Base-by-base conservation (phyloP, 164 flowering plant species). In the Vitis rupestris region DNA sequence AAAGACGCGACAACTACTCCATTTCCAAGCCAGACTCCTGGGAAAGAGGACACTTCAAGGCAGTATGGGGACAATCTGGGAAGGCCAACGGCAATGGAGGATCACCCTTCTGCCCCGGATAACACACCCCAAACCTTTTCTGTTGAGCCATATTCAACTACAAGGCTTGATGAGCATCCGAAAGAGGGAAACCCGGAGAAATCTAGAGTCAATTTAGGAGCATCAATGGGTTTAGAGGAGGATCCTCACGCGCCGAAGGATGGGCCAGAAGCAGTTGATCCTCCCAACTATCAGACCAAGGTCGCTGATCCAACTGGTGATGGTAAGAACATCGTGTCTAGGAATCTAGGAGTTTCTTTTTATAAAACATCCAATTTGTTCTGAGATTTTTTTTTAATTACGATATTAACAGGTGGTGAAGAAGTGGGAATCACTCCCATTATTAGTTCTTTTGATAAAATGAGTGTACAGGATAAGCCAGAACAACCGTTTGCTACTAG, bases 251-350 rank as follows among this genome's bases (percentile, higher is more conserved):
- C 78, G 9, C 83, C 83, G 0, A 79, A 68, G 58, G 70, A 59
- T 50, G 37, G 19, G 3, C 56, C 70, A 15, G 68, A 50, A 3
- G 54, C 30, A 31, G n/a, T 31, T 27, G 37, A n/a, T 47, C 74
- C 83, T 8, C 65, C 78, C 1, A 84, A 81, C 54, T 80, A 80
- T 68, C 72, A 79, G 76, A 29, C 79, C 60, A 84, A 84, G 74
- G 82, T 76, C 47, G 56, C 70, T 27, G 80, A 86, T 74, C 85
- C 86, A 16, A 70, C 83, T 2, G 77, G 80, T 7, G 48, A 61
- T n/a, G 82, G 87, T 83, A 69, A 66, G 58, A 8, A 11, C 12
- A 48, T 12, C 16, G 17, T 54, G 4, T 10, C 7, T 31, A 63
- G 0, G 29, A 54, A 19, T 14, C 10, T 55, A 3, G 6, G 27